phyloP scores from a whole-genome alignment of 495 filamentous ascomycete species.

The Evernia prunastri region DNA sequence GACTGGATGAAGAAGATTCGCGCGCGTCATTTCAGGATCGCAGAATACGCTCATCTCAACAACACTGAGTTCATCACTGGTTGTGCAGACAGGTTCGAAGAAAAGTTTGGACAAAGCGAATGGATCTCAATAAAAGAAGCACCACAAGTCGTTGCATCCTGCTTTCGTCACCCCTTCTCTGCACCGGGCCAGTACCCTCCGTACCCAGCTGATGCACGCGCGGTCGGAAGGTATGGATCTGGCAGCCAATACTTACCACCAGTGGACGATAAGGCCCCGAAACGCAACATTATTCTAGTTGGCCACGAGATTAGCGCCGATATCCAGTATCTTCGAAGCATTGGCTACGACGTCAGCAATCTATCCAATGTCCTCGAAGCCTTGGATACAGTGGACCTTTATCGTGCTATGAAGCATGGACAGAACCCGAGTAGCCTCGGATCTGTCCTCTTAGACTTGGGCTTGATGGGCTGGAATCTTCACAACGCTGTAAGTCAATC shows the following conservation, averaged over 20 bases:
- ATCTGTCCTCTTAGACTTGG: slow-evolving; percentile 55
- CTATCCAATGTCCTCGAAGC: slow-evolving; percentile 52
- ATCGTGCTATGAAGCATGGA: slow-evolving; percentile 49
- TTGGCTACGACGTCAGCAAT: slow-evolving; percentile 54
- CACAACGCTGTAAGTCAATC: slow-evolving; percentile 61
- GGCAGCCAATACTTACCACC: slow-evolving; percentile 12
- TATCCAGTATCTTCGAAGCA: slow-evolving; percentile 52
- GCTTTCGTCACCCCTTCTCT: slow-evolving; percentile 48
- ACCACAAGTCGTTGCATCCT: slow-evolving; percentile 36
- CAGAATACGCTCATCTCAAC: slow-evolving; percentile 54
- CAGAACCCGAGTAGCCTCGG: slow-evolving; percentile 48
- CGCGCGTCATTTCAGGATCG: slow-evolving; percentile 68
- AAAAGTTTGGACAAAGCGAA: slow-evolving; percentile 57
- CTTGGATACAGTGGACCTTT: slow-evolving; percentile 65
- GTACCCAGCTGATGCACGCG: slow-evolving; percentile 11
- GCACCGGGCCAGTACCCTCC: slow-evolving; percentile 20
- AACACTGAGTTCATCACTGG: slow-evolving; percentile 63
- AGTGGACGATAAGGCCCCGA: slow-evolving; percentile 10
- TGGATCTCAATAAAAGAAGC: slow-evolving; percentile 39
- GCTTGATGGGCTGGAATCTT: slow-evolving; percentile 54
- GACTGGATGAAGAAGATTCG: slow-evolving; percentile 61
- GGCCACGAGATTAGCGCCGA: slow-evolving; percentile 68
- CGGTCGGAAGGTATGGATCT: slow-evolving; percentile 11
- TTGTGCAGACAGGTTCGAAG: slow-evolving; percentile 62
- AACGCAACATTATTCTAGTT: slow-evolving; percentile 65